These are phyloP conservation scores for Rhizophagus sp. DNA, from an alignment of 192 early-diverging fungal genomes.

Conservation along the genomic window DNA sequence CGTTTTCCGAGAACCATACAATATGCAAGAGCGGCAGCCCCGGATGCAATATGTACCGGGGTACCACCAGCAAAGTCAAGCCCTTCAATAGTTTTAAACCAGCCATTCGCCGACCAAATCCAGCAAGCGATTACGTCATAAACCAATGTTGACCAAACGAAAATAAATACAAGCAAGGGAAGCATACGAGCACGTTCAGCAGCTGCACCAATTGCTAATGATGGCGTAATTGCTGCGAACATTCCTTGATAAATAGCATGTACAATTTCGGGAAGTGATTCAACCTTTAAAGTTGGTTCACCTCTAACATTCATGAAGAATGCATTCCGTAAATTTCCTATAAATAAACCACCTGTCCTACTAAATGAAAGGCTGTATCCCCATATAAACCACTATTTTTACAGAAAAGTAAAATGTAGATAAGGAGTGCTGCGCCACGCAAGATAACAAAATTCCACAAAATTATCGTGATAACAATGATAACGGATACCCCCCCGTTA, in stretches of 20 bases:
- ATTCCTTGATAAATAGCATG: slow-evolving; percentile 89
- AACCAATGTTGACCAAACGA: slow-evolving; percentile 93
- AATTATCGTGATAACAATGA: slow-evolving; percentile 51
- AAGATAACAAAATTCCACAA: slow-evolving; percentile 26
- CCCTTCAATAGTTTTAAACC: slow-evolving; percentile 77
- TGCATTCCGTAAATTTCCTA: slow-evolving; percentile 67
- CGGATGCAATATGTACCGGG: slow-evolving; percentile 92
- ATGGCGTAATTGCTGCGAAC: slow-evolving; percentile 91
- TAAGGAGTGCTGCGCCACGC: slow-evolving; percentile 32
- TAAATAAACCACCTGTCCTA: slow-evolving; percentile 66
- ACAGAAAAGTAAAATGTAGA: slow-evolving; percentile 4
- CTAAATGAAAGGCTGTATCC: slow-evolving; percentile 74
- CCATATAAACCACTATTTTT: slow-evolving; percentile 73
- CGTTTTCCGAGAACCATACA: slow-evolving; percentile 83
- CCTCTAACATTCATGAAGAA: slow-evolving; percentile 59
- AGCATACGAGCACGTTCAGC: slow-evolving; percentile 88
- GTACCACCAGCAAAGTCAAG: slow-evolving; percentile 97
- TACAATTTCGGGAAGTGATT: slow-evolving; percentile 59
- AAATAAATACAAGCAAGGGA: slow-evolving; percentile 87
- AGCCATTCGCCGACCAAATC: slow-evolving; percentile 89
- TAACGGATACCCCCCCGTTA: slow-evolving; percentile 30
- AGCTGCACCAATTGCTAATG: slow-evolving; percentile 89
- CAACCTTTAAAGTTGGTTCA: slow-evolving; percentile 56
- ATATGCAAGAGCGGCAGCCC: slow-evolving; percentile 88
- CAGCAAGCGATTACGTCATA: slow-evolving; percentile 96